Base-by-base conservation (phyloP, 2,329 filamentous ascomycete genomes). In the Pestalotiopsis sp. region DNA sequence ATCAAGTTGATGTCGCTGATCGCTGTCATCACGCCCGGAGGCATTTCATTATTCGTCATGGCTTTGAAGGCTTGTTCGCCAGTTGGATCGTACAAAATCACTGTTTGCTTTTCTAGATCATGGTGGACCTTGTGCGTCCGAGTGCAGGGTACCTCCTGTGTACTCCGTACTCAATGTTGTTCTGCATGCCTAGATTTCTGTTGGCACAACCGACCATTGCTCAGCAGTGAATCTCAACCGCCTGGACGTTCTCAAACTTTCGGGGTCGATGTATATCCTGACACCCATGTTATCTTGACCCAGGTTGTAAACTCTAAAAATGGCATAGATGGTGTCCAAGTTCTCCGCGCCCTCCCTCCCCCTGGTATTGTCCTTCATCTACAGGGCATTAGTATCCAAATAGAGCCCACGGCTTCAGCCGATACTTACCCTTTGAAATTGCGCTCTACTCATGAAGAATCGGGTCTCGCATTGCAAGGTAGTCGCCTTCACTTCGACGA, bases 401-500 rank as follows among this genome's bases (percentile, higher is more conserved):
- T n/a, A 39, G 7, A 52, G 23, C 27, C 20, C 14, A 20, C 17
- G 25, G 4, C 25, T 3, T 20, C 5, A 20, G 14, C 57, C 9
- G 2, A 17, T 4, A 78, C 79, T 72, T 72, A 84, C 83, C 70
- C 76, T 74, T 49, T 75, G 68, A 65, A 83, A 85, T 71, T 87
- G 85, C 1, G 72, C 70, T 38, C 81, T 78, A 71, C 82, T 86
- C 77, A 87, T 81, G 62, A 75, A 87, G 66, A 88, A 86, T 0
- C 81, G 78, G 5, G 78, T 81, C 1, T 78, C 73, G 58, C 76
- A 80, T 1, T 70, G 62, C 1, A 74, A 73, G 0, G 80, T 82
- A 0, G 85, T 87, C 1, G 84, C 80, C 72, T 87, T 88, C 45
- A 88, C 85, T 67, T 88, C 86, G 2, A 88, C 81, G 25, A 80